Evolutionary conservation across 208 protist genomes (phyloP), one percentile per base, ranked within the genome.

Genomic region (Trichomonas tenax): DNA sequence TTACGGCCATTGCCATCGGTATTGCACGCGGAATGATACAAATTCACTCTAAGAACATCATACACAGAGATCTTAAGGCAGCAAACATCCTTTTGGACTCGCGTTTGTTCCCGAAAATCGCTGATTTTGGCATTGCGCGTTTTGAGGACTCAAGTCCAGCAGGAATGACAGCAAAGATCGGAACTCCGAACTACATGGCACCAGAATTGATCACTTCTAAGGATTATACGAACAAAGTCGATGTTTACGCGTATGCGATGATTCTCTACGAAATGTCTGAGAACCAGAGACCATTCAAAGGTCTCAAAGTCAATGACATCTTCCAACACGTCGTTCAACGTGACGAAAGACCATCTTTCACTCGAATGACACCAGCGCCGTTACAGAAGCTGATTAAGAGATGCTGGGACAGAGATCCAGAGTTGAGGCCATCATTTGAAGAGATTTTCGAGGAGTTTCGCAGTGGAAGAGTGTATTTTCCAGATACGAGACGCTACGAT

Each of bases 11-110:
- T 17, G 44, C 86, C 0, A 93, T 93, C 38, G 86, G 86, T n/a
- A 93, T 93, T 51, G 86, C 86, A 15, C 40, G 38, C 34, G 86
- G 86, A 3, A 93, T 93, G 44, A 14, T 3, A 6, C 44, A 93
- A 58, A 4, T 93, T 34, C 86, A 93, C 36, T 38, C 23, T 21
- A 0, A 38, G 36, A 26, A 44, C 2, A 93, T 93, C 10, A 93
- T 93, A 58, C 86, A 93, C 45, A 34, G 86, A 93, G 86, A 93
- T 93, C 45, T 93, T 0, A 93, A 93, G 46, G 44, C 86, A 17
- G 40, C 86, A 10, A 93, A 93, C 31, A 93, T 93, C 46, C 34
- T 93, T 6, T 15, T 93, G 0, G 44, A 93, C 46, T 48, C 15
- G 6, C 11, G 44, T 10, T 38, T 44, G 8, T 93, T 51, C 45